phyloP scores from a whole-genome alignment of 1,139 yeast genomes.

The Lodderomyces metapsilosis region DNA sequence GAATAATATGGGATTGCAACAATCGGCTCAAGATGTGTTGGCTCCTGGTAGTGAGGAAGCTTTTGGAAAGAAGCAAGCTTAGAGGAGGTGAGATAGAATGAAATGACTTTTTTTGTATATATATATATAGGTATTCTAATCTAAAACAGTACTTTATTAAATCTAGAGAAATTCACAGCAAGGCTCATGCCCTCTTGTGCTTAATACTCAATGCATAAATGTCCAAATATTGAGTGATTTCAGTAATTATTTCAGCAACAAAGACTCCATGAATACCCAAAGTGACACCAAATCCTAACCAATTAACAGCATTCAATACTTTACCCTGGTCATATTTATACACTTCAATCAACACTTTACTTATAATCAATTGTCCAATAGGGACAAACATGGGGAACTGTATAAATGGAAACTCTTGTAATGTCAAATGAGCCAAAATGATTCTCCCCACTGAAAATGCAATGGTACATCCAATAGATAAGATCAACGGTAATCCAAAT shows the following conservation, averaged over 20 bases:
- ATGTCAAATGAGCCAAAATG: constrained; percentile 82
- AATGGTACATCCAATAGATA: constrained; percentile 70
- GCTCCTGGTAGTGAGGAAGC: constrained; percentile 72
- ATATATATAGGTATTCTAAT: not conserved
- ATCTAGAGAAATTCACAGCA: not conserved
- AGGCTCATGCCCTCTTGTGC: constrained; percentile 53
- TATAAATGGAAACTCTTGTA: constrained; percentile 69
- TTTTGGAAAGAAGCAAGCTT: constrained; percentile 24
- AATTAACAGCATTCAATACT: constrained; percentile 50
- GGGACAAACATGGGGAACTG: constrained; percentile 77
- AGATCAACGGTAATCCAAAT: constrained; percentile 56
- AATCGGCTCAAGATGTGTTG: constrained; percentile 78
- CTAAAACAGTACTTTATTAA: constrained; percentile 2
- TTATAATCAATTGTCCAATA: constrained; percentile 46
- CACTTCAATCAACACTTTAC: constrained; percentile 36
- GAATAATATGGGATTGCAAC: constrained; percentile 84
- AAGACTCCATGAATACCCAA: constrained; percentile 78
- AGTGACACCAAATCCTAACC: constrained; percentile 75
- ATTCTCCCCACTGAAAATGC: constrained; percentile 90
- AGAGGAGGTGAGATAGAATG: not conserved
- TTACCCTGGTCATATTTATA: constrained; percentile 38
- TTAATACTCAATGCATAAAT: constrained; percentile 84
- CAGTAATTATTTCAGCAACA: constrained; percentile 76
- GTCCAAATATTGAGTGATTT: constrained; percentile 79
- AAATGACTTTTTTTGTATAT: not conserved